These are phyloP conservation scores for Parachaetomium inaequale DNA, from an alignment of 495 filamentous ascomycete species.

Conservation along the genomic window DNA sequence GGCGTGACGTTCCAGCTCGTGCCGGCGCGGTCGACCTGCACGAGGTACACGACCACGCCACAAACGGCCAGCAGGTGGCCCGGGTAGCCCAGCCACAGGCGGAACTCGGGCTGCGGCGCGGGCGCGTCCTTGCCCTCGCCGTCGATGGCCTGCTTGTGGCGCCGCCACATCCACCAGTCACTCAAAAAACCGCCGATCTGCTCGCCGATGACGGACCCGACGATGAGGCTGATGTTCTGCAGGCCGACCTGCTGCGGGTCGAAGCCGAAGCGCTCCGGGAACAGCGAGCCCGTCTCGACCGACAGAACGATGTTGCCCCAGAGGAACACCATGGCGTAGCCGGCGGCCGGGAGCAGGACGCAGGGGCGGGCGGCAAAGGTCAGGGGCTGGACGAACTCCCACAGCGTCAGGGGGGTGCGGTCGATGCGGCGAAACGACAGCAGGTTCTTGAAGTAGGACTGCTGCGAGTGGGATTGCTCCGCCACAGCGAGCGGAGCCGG, in stretches of 20 bases:
- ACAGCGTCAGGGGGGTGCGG: not conserved
- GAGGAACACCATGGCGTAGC: slow-evolving; percentile 9
- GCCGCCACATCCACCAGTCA: slow-evolving; percentile 14
- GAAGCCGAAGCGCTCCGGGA: slow-evolving; percentile 1
- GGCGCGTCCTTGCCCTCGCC: not conserved
- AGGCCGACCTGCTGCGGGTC: slow-evolving; percentile 9
- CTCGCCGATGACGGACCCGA: slow-evolving; percentile 9
- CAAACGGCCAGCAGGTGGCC: slow-evolving; percentile 5
- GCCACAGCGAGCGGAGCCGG: not conserved
- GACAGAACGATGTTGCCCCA: slow-evolving; percentile 10
- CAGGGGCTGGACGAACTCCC: slow-evolving; percentile 7
- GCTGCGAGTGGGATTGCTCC: not conserved
- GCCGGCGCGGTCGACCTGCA: slow-evolving; percentile 1
- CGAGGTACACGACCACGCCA: slow-evolving; percentile 3
- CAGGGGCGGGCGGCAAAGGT: not conserved
- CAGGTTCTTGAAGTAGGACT: not conserved
- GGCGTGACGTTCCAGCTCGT: slow-evolving; percentile 1
- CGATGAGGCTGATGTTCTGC: slow-evolving; percentile 11
- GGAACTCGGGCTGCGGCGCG: slow-evolving; percentile 5
- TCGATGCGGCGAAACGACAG: slow-evolving; percentile 2
- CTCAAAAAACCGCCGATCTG: slow-evolving; percentile 11
- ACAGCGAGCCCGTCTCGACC: slow-evolving; percentile 6
- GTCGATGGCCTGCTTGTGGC: not conserved
- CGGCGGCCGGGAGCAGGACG: slow-evolving; percentile 1
- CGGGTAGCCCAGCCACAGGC: slow-evolving; percentile 5